phyloP scores from a whole-genome alignment of 441 rosid genomes.

The Gossypium davidsonii region DNA sequence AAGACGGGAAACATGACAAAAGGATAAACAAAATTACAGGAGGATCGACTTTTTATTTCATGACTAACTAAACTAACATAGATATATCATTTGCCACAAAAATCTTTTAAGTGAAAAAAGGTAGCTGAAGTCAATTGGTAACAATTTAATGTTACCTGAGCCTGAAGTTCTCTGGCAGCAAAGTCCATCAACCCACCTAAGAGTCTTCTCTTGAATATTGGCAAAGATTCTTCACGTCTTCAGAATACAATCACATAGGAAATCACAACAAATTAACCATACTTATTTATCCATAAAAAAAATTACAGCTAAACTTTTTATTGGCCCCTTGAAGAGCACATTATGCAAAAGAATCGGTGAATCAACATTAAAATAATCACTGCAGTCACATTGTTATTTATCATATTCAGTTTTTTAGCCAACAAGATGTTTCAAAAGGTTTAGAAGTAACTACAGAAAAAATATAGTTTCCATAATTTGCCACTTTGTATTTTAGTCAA shows the following conservation, averaged over 20 bases:
- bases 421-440: neutral
- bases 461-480: neutral
- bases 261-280: neutral
- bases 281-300: slow-evolving; percentile 5
- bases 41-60: neutral
- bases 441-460: neutral
- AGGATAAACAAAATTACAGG: neutral
- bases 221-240: slow-evolving; percentile 98
- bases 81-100: neutral
- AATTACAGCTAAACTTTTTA: neutral
- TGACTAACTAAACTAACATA: neutral
- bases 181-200: slow-evolving; percentile 94
- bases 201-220: slow-evolving; percentile 94
- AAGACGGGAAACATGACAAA: neutral
- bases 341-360: neutral
- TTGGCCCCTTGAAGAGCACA: neutral
- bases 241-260: slow-evolving; percentile 23
- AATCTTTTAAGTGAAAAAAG: neutral
- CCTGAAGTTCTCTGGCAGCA: slow-evolving; percentile 97
- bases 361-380: neutral
- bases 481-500: slow-evolving; percentile 6
- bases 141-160: slow-evolving; percentile 54
- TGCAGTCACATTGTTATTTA: neutral
- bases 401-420: slow-evolving; percentile 5
- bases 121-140: neutral